Conservation (phyloP, 2,329 filamentous ascomycete species). For the Phyllosticta citrichinensis region DNA sequence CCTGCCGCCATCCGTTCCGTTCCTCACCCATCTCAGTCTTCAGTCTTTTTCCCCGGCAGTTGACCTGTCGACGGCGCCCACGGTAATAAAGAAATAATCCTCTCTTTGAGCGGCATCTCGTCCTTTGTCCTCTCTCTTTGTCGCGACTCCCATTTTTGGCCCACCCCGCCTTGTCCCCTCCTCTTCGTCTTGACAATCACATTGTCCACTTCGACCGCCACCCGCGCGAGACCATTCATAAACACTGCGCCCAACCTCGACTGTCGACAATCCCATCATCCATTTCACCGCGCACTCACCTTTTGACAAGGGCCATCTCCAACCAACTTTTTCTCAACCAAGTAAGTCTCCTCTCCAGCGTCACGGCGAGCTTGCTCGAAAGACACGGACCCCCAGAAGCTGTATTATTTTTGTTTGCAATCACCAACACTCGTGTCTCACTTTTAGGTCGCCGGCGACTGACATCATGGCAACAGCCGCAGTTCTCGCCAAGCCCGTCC, state of each 20-base stretch:
- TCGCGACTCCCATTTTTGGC: background rate
- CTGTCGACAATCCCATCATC: background rate
- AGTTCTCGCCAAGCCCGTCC: background rate
- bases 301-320: background rate
- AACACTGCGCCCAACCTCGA: background rate
- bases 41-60: background rate
- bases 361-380: background rate
- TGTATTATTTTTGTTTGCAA: background rate
- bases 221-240: background rate
- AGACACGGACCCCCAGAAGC: background rate
- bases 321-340: background rate
- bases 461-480: background rate
- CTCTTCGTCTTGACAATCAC: background rate
- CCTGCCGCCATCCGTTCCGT: background rate
- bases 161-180: background rate
- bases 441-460: background rate
- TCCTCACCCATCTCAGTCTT: background rate
- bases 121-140: background rate
- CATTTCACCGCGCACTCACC: background rate
- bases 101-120: background rate
- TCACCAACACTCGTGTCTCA: background rate
- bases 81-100: background rate
- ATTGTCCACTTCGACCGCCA: background rate
- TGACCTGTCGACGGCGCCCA: background rate
- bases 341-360: background rate